Conservation (phyloP, 192 early-diverging fungal genomes). For the Umbelopsis sp. region DNA sequence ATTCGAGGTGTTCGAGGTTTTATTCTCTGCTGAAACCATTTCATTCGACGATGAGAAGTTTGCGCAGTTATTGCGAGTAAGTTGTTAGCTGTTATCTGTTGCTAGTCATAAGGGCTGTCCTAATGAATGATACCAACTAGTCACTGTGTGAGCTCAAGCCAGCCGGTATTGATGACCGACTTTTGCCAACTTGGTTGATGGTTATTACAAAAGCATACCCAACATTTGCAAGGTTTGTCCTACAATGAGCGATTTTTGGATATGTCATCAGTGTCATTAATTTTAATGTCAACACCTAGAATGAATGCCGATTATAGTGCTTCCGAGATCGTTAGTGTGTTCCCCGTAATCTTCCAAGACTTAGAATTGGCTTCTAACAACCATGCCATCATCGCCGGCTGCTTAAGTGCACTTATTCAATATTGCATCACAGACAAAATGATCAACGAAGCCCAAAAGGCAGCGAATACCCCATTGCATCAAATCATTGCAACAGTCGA, state of each 20-base stretch:
- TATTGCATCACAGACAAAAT: slow-evolving; percentile 77
- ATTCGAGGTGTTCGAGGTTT: slow-evolving; percentile 70
- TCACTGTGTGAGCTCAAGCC: slow-evolving; percentile 81
- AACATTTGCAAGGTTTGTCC: slow-evolving; percentile 62
- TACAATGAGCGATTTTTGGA: not conserved
- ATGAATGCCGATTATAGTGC: slow-evolving; percentile 51
- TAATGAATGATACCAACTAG: slow-evolving; percentile 21
- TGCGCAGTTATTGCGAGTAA: slow-evolving; percentile 32
- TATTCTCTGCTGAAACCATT: slow-evolving; percentile 53
- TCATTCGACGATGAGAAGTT: slow-evolving; percentile 44
- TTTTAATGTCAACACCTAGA: slow-evolving; percentile 20
- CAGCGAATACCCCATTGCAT: slow-evolving; percentile 43
- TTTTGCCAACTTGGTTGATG: slow-evolving; percentile 83
- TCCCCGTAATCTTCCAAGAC: slow-evolving; percentile 65
- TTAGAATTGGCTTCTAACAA: slow-evolving; percentile 58
- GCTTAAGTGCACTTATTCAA: slow-evolving; percentile 67
- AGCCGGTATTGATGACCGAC: slow-evolving; percentile 76
- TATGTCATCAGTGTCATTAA: not conserved
- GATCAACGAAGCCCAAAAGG: slow-evolving; percentile 58
- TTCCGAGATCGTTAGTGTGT: slow-evolving; percentile 52
- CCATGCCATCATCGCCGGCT: slow-evolving; percentile 60
- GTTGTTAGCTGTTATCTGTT: not conserved
- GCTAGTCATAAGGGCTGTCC: not conserved
- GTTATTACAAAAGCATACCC: slow-evolving; percentile 76
- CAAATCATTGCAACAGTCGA: slow-evolving; percentile 53